Evolutionary conservation across 2,329 filamentous ascomycete species (phyloP).

Genomic region (Fusarium tupiense): DNA sequence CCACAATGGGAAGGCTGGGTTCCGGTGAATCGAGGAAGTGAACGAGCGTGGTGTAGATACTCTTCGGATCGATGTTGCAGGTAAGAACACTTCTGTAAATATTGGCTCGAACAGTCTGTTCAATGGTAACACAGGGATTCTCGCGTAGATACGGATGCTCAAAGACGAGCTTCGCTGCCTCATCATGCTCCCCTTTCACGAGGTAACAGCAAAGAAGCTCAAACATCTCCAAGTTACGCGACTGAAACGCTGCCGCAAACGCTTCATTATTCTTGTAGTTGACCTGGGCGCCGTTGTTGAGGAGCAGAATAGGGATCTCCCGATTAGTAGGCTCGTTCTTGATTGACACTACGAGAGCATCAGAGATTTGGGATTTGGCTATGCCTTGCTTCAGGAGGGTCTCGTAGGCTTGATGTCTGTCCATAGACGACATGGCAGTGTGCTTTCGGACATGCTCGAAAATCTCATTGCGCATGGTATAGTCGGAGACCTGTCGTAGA

Average conservation of each 20-base stretch:
- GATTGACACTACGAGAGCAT: not conserved
- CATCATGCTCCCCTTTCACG: not conserved
- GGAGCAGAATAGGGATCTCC: not conserved
- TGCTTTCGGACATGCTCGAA: not conserved
- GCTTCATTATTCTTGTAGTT: not conserved
- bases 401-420: not conserved
- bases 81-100: constrained; percentile 7
- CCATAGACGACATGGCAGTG: not conserved
- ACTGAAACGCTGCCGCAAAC: not conserved
- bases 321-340: not conserved
- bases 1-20: not conserved
- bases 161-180: not conserved
- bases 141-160: not conserved
- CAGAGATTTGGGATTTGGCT: not conserved
- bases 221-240: not conserved
- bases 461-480: not conserved
- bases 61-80: not conserved
- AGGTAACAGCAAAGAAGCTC: not conserved
- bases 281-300: not conserved
- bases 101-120: not conserved
- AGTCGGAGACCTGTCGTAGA: not conserved
- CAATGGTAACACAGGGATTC: not conserved
- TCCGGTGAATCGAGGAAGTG: not conserved
- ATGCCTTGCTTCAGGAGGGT: not conserved
- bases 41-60: not conserved